A percentile compares a stretch with the other conserved stretches of the same genome.
Conservation (phyloP, 805 yeast genomes). For the Wickerhamiella kurtzmanii region DNA sequence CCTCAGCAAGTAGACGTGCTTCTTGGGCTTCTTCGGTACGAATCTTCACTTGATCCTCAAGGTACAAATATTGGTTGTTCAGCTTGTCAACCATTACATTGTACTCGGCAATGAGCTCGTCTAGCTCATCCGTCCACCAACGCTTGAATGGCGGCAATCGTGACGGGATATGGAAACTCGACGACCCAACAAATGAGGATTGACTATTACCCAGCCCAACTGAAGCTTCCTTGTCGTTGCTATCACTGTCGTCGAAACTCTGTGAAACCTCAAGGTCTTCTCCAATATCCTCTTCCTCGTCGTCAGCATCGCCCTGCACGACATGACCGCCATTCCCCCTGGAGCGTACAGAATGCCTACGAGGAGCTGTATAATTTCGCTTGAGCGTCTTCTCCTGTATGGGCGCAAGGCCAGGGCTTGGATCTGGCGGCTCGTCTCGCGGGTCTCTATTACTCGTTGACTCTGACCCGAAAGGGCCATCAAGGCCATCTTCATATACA, state of each 20-base stretch:
- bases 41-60: conserved; percentile 78
- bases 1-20: conserved; percentile 30
- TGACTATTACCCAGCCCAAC: not conserved
- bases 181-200: not conserved
- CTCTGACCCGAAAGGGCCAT: no score
- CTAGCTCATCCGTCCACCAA: conserved; percentile 51
- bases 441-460: not conserved
- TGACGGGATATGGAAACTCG: conserved; percentile 13
- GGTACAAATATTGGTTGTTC: conserved; percentile 67
- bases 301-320: not conserved
- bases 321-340: no score
- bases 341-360: no score
- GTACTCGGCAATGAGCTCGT: conserved; percentile 78
- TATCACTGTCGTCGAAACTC: not conserved
- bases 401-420: no score
- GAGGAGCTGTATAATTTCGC: no score
- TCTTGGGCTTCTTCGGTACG: conserved; percentile 77
- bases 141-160: conserved; percentile 16
- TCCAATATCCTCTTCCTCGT: not conserved
- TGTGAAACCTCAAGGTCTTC: not conserved
- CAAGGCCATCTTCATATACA: not conserved
- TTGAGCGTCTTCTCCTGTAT: not conserved
- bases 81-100: conserved; percentile 86
- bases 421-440: not conserved
- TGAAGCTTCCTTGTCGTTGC: not conserved